Conservation (phyloP, 345 rosid species). For the Mallotus nudiflorus region DNA sequence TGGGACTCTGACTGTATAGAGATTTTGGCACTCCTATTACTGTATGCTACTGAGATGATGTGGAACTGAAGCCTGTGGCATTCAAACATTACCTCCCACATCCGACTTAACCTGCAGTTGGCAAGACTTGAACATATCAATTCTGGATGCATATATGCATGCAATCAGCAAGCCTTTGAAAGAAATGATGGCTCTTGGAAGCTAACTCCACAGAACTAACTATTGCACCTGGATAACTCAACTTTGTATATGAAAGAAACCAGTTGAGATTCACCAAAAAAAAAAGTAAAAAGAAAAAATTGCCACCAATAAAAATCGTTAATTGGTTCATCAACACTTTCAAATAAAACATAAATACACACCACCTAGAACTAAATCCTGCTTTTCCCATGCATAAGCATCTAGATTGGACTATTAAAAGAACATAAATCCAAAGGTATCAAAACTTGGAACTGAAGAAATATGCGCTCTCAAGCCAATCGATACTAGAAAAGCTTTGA, state of each 20-base stretch:
- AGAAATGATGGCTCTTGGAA: not conserved
- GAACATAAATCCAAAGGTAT: not conserved
- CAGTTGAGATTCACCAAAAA: too few relatives aligned
- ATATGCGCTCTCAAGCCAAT: not conserved
- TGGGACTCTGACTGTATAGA: conserved; percentile 63
- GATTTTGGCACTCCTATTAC: conserved; percentile 42
- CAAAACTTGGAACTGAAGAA: not conserved
- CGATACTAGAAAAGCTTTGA: not conserved
- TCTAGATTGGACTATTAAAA: not conserved
- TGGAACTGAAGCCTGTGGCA: conserved; percentile 78
- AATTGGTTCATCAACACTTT: too few relatives aligned
- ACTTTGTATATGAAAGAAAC: not conserved
- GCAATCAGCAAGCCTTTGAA: not conserved
- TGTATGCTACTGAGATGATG: conserved; percentile 54
- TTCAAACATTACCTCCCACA: conserved; percentile 95
- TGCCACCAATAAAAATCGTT: too few relatives aligned
- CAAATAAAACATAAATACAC: not conserved
- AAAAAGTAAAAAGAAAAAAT: too few relatives aligned
- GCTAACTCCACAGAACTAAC: not conserved
- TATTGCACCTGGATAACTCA: not conserved
- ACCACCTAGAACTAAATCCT: too few relatives aligned
- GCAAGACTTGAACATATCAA: conserved; percentile 11
- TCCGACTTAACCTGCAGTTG: conserved; percentile 70
- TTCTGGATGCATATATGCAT: not conserved
- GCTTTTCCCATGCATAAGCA: not conserved